Percentiles rank a stretch among this genome's conserved stretches.
phyloP scores from a whole-genome alignment of 192 early-diverging fungal genomes.

The Radiomyces spectabilis region DNA sequence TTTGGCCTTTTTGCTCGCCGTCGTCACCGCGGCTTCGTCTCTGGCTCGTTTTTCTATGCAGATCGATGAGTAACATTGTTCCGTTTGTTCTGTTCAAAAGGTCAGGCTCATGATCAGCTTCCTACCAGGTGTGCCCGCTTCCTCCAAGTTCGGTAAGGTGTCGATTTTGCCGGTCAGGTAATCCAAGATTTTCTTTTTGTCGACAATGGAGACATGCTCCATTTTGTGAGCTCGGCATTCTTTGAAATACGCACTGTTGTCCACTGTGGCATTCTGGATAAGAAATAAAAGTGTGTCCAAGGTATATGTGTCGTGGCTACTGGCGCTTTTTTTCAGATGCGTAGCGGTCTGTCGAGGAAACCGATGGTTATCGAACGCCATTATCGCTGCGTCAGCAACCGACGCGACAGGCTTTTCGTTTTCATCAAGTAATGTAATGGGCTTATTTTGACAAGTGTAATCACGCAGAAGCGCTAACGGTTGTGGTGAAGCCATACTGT shows the following conservation, averaged over 20 bases:
- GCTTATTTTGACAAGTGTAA: conserved; percentile 47
- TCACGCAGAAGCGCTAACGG: conserved; percentile 55
- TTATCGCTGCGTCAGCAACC: conserved; percentile 38
- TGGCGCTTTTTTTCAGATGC: conserved; percentile 39
- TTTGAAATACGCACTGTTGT: conserved; percentile 69
- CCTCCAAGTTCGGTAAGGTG: conserved; percentile 27
- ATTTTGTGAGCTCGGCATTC: conserved; percentile 47
- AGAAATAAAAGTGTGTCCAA: conserved; percentile 69
- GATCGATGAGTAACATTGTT: not conserved
- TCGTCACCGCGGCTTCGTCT: conserved; percentile 13
- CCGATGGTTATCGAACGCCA: conserved; percentile 49
- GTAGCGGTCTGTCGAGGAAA: conserved; percentile 54
- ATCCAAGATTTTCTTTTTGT: conserved; percentile 61
- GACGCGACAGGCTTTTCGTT: conserved; percentile 28
- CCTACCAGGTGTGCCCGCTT: too few species aligned
- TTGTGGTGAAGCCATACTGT: conserved; percentile 5
- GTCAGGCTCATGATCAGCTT: too few species aligned
- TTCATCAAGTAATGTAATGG: conserved; percentile 39
- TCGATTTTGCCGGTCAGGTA: conserved; percentile 60
- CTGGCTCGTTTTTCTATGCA: conserved; percentile 21
- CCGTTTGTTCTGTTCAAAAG: too few species aligned
- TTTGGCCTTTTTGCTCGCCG: not conserved
- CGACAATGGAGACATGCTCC: conserved; percentile 65
- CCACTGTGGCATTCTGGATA: conserved; percentile 51
- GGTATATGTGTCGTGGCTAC: conserved; percentile 57